Conservation (phyloP, 2,329 filamentous ascomycete species). For the Dryadomyces sulphureus region DNA sequence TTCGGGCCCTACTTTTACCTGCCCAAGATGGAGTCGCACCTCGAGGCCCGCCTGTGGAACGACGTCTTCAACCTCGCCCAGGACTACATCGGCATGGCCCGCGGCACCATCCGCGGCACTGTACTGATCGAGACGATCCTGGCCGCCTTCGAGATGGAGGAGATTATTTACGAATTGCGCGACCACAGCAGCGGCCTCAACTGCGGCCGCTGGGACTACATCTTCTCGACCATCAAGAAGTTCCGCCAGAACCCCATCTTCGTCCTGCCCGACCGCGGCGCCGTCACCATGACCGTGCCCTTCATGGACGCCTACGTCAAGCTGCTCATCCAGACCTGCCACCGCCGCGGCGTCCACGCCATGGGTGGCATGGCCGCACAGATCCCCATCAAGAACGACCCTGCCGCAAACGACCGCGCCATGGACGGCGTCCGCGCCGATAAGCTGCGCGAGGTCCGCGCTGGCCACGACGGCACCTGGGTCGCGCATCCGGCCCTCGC, state of each 20-base stretch:
- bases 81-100: constrained; percentile 77
- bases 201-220: constrained; percentile 99
- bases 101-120: constrained; percentile 87
- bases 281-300: constrained; percentile 92
- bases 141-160: constrained; percentile 98
- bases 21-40: constrained; percentile 94
- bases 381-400: constrained; percentile 95
- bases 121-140: constrained; percentile 97
- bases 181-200: constrained; percentile 94
- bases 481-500: constrained; percentile 92
- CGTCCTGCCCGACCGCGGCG: constrained; percentile 77
- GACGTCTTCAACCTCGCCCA: constrained; percentile 93
- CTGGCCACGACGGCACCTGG: constrained; percentile 93
- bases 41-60: constrained; percentile 96
- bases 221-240: constrained; percentile 99
- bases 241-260: constrained; percentile 93
- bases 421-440: constrained; percentile 90
- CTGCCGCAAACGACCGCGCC: constrained; percentile 77
- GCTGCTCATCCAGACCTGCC: constrained; percentile 95
- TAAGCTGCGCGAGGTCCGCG: constrained; percentile 89
- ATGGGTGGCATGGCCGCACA: constrained; percentile 99
- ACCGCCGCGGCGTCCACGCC: constrained; percentile 90
- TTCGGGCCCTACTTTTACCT: constrained; percentile 95
- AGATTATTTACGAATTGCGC: constrained; percentile 98
- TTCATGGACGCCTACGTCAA: constrained; percentile 98